A percentile compares a stretch with the other conserved stretches of the same genome.
Evolutionary conservation across 2,329 filamentous ascomycete genomes (phyloP).

Genomic region (Fusarium torreyae): DNA sequence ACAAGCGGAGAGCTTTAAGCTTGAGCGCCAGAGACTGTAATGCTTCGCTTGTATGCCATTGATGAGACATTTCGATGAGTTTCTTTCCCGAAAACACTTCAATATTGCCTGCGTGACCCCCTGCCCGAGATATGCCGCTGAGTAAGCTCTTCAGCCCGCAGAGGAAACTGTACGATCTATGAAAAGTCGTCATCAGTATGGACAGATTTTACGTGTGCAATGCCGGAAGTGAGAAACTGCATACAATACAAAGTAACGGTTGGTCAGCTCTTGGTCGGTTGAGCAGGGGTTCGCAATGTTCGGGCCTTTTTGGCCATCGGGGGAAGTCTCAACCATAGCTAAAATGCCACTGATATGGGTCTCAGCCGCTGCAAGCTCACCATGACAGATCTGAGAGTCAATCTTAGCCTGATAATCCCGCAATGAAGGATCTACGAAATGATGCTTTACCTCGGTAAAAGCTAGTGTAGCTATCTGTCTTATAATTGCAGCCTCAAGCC

Average conservation of each 20-base stretch:
- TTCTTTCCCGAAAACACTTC: neutral
- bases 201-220: no score
- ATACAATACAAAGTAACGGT: slow-evolving; percentile 24
- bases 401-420: fast-evolving
- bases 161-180: slow-evolving; percentile 13
- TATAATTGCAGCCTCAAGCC: neutral
- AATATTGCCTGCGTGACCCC: neutral
- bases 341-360: slow-evolving; percentile 21
- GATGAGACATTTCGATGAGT: slow-evolving; percentile 14
- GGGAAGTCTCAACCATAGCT: slow-evolving; percentile 13
- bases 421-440: fast-evolving
- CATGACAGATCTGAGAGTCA: slow-evolving; percentile 3
- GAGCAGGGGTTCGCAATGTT: neutral
- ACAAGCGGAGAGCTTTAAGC: slow-evolving; percentile 14
- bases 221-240: neutral
- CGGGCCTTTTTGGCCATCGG: neutral
- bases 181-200: neutral
- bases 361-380: slow-evolving; percentile 11
- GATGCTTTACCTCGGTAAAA: slow-evolving; percentile 9
- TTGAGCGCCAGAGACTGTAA: slow-evolving; percentile 1
- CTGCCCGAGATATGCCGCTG: neutral
- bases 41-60: slow-evolving; percentile 18
- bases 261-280: neutral
- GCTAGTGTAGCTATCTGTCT: slow-evolving; percentile 21
- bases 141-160: slow-evolving; percentile 23